Evolutionary conservation across 1,284 basidiomycete species (phyloP).

Genomic region (Apiotrichum akiyoshidainum): DNA sequence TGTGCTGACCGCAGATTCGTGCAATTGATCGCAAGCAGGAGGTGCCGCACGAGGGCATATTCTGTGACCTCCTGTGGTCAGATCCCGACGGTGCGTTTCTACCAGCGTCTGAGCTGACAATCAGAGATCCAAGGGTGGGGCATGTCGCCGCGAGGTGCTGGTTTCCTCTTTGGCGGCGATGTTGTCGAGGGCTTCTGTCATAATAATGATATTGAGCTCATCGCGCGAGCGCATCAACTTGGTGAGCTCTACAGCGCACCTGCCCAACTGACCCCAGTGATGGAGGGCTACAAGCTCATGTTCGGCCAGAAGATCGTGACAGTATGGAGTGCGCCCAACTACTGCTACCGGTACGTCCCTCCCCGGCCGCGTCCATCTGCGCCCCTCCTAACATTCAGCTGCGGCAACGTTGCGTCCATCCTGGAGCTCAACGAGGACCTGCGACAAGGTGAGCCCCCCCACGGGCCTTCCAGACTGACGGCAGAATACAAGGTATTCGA

Average conservation of each 20-base stretch:
- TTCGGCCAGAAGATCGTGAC: slow-evolving; percentile 94
- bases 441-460: slow-evolving; percentile 74
- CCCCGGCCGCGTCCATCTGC: background rate
- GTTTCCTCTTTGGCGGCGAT: slow-evolving; percentile 91
- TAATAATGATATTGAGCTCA: slow-evolving; percentile 87
- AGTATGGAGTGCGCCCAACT: slow-evolving; percentile 98
- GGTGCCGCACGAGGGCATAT: slow-evolving; percentile 97
- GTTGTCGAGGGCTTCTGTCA: slow-evolving; percentile 87
- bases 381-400: slow-evolving; percentile 55
- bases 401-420: slow-evolving; percentile 91
- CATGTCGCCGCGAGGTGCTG: slow-evolving; percentile 91
- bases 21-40: slow-evolving; percentile 95
- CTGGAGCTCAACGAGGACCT: slow-evolving; percentile 87
- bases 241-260: background rate
- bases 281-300: slow-evolving; percentile 99
- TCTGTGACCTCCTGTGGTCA: slow-evolving; percentile 98
- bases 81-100: slow-evolving; percentile 82
- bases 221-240: slow-evolving; percentile 94
- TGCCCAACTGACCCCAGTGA: slow-evolving; percentile 56
- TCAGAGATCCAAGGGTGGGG: slow-evolving; percentile 88
- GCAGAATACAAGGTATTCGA: slow-evolving; percentile 71
- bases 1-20: slow-evolving; percentile 67
- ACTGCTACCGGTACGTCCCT: slow-evolving; percentile 83
- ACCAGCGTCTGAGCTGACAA: background rate
- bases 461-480: slow-evolving; percentile 46